phyloP scores from a whole-genome alignment of 768 basidiomycete species.

The Suillus subalutaceus region DNA sequence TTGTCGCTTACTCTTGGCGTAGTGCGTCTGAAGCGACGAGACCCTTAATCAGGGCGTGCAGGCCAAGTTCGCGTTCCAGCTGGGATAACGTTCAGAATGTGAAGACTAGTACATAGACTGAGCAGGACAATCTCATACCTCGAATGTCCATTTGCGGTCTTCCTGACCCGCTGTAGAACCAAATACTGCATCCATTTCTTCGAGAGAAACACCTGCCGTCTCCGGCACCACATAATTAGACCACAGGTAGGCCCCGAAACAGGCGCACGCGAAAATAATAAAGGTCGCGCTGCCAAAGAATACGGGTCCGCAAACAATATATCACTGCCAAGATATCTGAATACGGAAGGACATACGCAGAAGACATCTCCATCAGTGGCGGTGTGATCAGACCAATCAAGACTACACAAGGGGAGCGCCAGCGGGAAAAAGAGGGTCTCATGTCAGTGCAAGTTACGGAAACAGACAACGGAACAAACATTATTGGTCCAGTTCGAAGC shows the following conservation, averaged over 20 bases:
- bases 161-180: conserved; percentile 57
- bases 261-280: conserved; percentile 63
- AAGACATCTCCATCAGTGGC: conserved; percentile 59
- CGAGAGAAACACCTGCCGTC: conserved; percentile 74
- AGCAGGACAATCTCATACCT: conserved; percentile 44
- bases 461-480: conserved; percentile 36
- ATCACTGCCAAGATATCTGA: conserved; percentile 7
- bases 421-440: not conserved
- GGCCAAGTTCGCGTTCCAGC: conserved; percentile 62
- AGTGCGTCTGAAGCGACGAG: conserved; percentile 24
- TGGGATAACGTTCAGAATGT: conserved; percentile 24
- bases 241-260: conserved; percentile 72
- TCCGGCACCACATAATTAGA: conserved; percentile 70
- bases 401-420: conserved; percentile 44
- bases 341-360: conserved; percentile 44
- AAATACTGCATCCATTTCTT: conserved; percentile 76
- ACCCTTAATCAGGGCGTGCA: conserved; percentile 47
- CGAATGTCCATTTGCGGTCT: conserved; percentile 49
- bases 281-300: conserved; percentile 59
- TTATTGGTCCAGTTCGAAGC: conserved; percentile 89
- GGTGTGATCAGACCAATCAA: conserved; percentile 78
- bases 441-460: not conserved
- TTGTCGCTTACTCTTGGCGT: not conserved
- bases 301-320: not conserved
- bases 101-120: not conserved